A percentile compares a stretch with the other conserved stretches of the same genome.
phyloP scores from a whole-genome alignment of 2,329 filamentous ascomycete genomes.

The Sclerotinia borealis region DNA sequence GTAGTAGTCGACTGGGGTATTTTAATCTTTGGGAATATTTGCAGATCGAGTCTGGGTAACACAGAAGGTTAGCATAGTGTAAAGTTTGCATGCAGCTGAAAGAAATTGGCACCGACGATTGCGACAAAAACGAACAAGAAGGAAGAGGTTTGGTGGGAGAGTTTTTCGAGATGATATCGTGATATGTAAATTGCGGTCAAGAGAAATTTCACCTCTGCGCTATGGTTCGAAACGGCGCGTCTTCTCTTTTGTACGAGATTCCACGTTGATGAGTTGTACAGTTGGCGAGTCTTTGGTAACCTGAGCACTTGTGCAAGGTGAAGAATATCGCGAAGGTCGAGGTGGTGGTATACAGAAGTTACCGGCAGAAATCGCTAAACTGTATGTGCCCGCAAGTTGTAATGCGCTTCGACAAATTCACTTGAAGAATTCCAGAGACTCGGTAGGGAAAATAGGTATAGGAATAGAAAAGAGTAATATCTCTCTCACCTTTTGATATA shows the following conservation, averaged over 20 bases:
- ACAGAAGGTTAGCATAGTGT: conserved; percentile 7
- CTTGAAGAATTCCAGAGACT: conserved; percentile 15
- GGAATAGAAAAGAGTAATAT: conserved; percentile 18
- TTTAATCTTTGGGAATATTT: conserved; percentile 22
- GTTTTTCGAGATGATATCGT: background rate
- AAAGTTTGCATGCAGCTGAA: background rate
- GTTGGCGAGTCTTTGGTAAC: conserved; percentile 10
- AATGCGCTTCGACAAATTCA: conserved; percentile 19
- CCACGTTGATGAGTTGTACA: conserved; percentile 26
- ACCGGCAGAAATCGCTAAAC: conserved; percentile 8
- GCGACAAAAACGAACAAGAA: background rate
- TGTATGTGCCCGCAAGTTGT: conserved; percentile 16
- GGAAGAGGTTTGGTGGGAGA: background rate
- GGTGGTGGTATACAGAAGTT: background rate
- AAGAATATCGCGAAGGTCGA: conserved; percentile 6
- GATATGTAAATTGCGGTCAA: background rate
- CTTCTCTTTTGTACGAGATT: conserved; percentile 13
- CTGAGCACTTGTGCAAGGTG: conserved; percentile 1
- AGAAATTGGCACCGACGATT: conserved; percentile 1
- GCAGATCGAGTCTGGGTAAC: conserved; percentile 8
- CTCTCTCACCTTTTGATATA: conserved; percentile 17
- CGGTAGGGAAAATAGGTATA: no score
- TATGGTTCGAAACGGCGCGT: conserved; percentile 12
- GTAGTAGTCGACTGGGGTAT: conserved; percentile 21
- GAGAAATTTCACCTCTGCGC: background rate